These are phyloP conservation scores for Bipolaris bicolor DNA, from an alignment of 2,329 filamentous ascomycete genomes.

Conservation along the genomic window DNA sequence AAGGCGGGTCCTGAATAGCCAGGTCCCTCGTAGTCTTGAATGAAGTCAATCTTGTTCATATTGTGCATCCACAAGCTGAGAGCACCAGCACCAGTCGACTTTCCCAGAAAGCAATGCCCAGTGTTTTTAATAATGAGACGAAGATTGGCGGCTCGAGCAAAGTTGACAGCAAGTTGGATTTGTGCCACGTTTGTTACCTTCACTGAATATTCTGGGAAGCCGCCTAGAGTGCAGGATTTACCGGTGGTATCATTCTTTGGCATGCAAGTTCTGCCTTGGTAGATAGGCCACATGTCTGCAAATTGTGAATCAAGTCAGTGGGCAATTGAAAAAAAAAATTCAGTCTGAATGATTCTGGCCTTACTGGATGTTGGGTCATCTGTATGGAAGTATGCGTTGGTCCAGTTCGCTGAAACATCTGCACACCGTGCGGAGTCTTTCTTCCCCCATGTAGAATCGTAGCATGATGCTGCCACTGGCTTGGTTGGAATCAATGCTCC, in stretches of 20 bases:
- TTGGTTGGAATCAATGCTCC: constrained; percentile 24
- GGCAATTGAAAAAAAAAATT: neutral
- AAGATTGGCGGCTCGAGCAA: constrained; percentile 33
- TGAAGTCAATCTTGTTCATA: constrained; percentile 36
- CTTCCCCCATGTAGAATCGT: constrained; percentile 19
- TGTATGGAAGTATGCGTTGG: constrained; percentile 37
- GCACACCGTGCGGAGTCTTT: constrained; percentile 17
- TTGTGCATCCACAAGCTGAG: constrained; percentile 42
- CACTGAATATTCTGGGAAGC: constrained; percentile 36
- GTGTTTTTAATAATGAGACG: constrained; percentile 43
- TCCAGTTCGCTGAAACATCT: constrained; percentile 16
- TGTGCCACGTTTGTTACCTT: constrained; percentile 33
- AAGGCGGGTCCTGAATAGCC: constrained; percentile 39
- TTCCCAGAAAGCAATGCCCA: constrained; percentile 40
- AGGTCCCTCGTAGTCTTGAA: constrained; percentile 28
- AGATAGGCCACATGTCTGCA: constrained; percentile 32
- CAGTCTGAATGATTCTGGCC: neutral
- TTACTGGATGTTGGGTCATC: constrained; percentile 16
- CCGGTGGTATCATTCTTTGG: constrained; percentile 30
- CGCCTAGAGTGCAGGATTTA: constrained; percentile 33
- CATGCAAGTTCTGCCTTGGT: constrained; percentile 36
- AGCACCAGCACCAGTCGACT: constrained; percentile 30
- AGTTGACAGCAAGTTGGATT: constrained; percentile 39
- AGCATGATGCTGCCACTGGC: constrained; percentile 28
- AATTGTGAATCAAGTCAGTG: neutral